These are phyloP conservation scores for Pseudomassariella vexata DNA, from an alignment of 2,329 filamentous ascomycete genomes.

Conservation along the genomic window DNA sequence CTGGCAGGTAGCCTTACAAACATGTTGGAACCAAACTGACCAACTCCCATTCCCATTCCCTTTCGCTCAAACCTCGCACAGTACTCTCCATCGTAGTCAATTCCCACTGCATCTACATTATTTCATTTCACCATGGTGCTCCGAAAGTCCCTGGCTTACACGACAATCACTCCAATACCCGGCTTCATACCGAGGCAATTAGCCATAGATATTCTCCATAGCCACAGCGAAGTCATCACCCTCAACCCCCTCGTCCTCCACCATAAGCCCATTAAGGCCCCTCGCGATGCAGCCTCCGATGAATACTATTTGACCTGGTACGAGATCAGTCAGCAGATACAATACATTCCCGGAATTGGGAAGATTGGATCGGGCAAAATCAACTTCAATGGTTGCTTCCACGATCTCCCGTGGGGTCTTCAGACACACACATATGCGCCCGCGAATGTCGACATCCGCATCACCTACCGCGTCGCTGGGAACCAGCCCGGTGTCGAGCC, in stretches of 20 bases:
- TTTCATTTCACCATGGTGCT: slow-evolving; percentile 44
- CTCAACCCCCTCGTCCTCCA: slow-evolving; percentile 63
- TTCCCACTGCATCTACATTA: no score
- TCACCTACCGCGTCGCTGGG: slow-evolving; percentile 62
- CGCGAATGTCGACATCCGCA: slow-evolving; percentile 59
- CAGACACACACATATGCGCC: slow-evolving; percentile 69
- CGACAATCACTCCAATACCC: slow-evolving; percentile 64
- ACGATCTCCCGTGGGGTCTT: slow-evolving; percentile 66
- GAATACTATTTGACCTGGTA: slow-evolving; percentile 73
- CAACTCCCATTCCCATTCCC: no score
- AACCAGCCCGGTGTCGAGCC: slow-evolving; percentile 63
- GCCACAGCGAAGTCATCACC: slow-evolving; percentile 65
- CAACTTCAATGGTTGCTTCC: slow-evolving; percentile 65
- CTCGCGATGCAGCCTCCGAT: slow-evolving; percentile 61
- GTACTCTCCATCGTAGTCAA: no score
- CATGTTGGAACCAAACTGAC: no score
- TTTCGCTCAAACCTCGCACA: no score
- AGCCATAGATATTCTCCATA: slow-evolving; percentile 67
- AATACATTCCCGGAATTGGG: slow-evolving; percentile 61
- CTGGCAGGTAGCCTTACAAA: no score
- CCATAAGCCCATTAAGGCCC: slow-evolving; percentile 59
- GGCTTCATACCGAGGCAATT: slow-evolving; percentile 65
- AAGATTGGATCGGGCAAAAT: slow-evolving; percentile 60
- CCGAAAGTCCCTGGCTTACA: slow-evolving; percentile 60
- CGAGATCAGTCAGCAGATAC: slow-evolving; percentile 64